Conservation (phyloP, 75 land plant genomes). For the Sequoia sempervirens region DNA sequence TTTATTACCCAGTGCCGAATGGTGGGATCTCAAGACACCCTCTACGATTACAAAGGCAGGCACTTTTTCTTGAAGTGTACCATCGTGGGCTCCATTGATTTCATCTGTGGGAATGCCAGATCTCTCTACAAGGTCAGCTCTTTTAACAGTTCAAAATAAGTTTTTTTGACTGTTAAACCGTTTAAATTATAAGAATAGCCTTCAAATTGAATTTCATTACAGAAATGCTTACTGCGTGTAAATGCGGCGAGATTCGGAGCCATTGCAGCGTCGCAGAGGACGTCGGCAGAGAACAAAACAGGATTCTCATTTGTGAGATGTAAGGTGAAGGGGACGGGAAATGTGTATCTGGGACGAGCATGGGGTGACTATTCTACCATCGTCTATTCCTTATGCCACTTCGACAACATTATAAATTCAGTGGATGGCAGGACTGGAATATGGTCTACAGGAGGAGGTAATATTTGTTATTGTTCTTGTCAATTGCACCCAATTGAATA, state of each 20-base stretch:
- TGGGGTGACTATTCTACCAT: constrained; percentile 72
- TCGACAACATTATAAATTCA: constrained; percentile 46
- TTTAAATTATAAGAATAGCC: neutral
- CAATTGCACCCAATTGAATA: no score
- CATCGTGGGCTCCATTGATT: constrained; percentile 77
- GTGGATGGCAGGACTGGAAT: constrained; percentile 79
- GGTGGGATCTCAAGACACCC: constrained; percentile 71
- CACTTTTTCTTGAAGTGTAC: constrained; percentile 64
- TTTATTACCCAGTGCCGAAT: constrained; percentile 52
- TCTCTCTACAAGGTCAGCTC: constrained; percentile 59
- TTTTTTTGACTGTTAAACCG: neutral
- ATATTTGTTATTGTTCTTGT: neutral
- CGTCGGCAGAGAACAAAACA: constrained; percentile 25
- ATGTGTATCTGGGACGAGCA: constrained; percentile 66
- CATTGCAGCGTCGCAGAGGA: constrained; percentile 72
- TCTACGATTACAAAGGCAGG: constrained; percentile 61
- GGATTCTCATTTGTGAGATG: constrained; percentile 77
- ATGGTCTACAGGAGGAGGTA: constrained; percentile 41
- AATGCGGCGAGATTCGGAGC: constrained; percentile 45
- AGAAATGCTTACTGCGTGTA: constrained; percentile 56
- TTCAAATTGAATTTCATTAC: neutral
- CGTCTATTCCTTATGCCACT: constrained; percentile 49
- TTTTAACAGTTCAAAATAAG: constrained; percentile 2
- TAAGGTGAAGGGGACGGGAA: constrained; percentile 44
- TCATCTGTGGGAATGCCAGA: constrained; percentile 71